Conservation (phyloP, 176 grass and related monocot genomes). For the Melocanna baccifera region DNA sequence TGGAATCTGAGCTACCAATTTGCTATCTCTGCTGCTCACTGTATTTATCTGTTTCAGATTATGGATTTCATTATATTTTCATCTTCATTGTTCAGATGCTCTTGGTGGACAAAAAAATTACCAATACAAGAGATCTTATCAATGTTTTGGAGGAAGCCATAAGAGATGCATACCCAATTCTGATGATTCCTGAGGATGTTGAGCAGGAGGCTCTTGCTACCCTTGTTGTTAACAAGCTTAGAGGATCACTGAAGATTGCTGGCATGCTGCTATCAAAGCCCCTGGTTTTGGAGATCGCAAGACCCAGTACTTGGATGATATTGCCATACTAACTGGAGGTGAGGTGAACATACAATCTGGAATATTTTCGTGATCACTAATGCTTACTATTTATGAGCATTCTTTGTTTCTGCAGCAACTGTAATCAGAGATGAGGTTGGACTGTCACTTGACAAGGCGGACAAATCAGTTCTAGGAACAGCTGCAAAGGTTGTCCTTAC, state of each 20-base stretch:
- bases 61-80: constrained; percentile 14
- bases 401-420: constrained; percentile 53
- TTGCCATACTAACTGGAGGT: constrained; percentile 94
- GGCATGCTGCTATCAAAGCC: constrained; percentile 85
- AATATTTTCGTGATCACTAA: neutral
- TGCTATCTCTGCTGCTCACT: neutral
- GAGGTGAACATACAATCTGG: neutral
- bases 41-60: constrained; percentile 3
- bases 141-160: constrained; percentile 95
- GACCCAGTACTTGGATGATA: constrained; percentile 92
- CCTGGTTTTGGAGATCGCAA: constrained; percentile 95
- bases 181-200: constrained; percentile 92
- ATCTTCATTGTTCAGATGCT: constrained; percentile 56
- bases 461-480: constrained; percentile 71
- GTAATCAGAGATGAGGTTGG: constrained; percentile 96
- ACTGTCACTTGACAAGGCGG: constrained; percentile 84
- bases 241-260: constrained; percentile 87
- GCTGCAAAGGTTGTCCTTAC: constrained; percentile 88
- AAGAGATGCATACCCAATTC: constrained; percentile 70
- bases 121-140: constrained; percentile 82
- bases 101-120: constrained; percentile 95
- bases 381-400: constrained; percentile 3
- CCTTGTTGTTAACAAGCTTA: constrained; percentile 93
- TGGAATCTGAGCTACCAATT: neutral
- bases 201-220: constrained; percentile 98